Evolutionary conservation across 108 stramenopile species (phyloP).

Genomic region (Phaeodactylum tricornutum): DNA sequence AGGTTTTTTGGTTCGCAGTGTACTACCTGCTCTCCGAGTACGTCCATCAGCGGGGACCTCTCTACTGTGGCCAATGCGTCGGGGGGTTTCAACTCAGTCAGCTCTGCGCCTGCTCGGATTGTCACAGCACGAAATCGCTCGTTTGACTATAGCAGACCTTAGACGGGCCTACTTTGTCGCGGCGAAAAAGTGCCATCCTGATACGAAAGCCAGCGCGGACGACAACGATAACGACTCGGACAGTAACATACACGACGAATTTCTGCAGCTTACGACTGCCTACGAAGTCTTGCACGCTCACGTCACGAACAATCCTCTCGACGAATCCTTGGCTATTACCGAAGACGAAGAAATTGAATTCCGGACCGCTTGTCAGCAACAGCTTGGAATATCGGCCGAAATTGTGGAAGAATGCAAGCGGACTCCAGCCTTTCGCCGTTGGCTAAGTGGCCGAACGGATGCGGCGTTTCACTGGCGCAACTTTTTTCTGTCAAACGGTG

Average conservation of each 20-base stretch:
- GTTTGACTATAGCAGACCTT: slow-evolving; percentile 26
- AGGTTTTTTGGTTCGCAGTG: too few relatives aligned
- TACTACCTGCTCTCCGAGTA: too few relatives aligned
- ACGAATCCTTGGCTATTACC: slow-evolving; percentile 13
- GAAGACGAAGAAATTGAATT: slow-evolving; percentile 55
- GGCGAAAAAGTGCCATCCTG: slow-evolving; percentile 69
- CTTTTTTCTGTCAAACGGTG: slow-evolving; percentile 63
- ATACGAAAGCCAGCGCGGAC: slow-evolving; percentile 15
- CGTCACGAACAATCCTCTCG: slow-evolving; percentile 1
- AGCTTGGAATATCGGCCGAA: slow-evolving; percentile 65
- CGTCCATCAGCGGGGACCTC: background rate
- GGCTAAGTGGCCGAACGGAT: slow-evolving; percentile 69
- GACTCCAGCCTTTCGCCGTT: slow-evolving; percentile 68
- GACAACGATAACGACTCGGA: slow-evolving; percentile 1
- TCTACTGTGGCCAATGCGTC: background rate
- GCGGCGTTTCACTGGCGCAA: slow-evolving; percentile 56
- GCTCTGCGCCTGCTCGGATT: slow-evolving; percentile 1
- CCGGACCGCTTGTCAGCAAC: slow-evolving; percentile 39
- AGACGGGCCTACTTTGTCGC: slow-evolving; percentile 61
- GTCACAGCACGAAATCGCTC: background rate
- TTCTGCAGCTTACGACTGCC: slow-evolving; percentile 47
- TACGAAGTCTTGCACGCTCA: slow-evolving; percentile 52
- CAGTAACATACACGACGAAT: slow-evolving; percentile 17
- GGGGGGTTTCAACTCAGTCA: too few relatives aligned
- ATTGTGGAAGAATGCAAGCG: slow-evolving; percentile 77